Evolutionary conservation across 2,329 filamentous ascomycete genomes (phyloP).

Genomic region (Coleophoma crateriformis): DNA sequence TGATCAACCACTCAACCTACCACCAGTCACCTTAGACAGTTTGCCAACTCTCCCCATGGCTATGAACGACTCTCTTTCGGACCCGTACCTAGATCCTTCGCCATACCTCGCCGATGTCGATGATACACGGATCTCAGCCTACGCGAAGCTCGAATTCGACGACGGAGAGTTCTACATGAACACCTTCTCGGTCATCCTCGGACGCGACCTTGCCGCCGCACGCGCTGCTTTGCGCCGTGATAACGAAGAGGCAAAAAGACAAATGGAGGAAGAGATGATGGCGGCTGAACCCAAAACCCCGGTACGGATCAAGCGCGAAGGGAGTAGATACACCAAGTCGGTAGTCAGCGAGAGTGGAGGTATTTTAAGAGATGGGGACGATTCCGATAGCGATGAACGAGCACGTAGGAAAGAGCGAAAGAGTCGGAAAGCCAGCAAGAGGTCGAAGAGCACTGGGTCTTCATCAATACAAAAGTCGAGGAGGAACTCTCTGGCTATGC

Average conservation of each 20-base stretch:
- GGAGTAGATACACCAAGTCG: constrained; percentile 42
- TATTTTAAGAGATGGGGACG: constrained; percentile 59
- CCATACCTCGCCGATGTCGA: constrained; percentile 8
- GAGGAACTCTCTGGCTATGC: constrained; percentile 22
- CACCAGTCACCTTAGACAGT: neutral
- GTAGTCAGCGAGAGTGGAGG: constrained; percentile 67
- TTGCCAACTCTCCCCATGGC: constrained; percentile 6
- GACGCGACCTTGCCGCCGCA: constrained; percentile 62
- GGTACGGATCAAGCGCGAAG: constrained; percentile 39
- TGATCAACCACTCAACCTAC: neutral
- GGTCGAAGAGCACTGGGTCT: constrained; percentile 40
- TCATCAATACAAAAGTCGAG: constrained; percentile 27
- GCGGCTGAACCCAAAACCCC: constrained; percentile 37
- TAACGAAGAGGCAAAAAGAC: constrained; percentile 37
- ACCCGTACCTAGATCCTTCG: constrained; percentile 12
- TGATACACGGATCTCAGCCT: constrained; percentile 33
- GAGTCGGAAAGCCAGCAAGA: constrained; percentile 32
- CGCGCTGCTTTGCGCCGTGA: constrained; percentile 41
- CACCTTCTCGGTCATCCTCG: constrained; percentile 66
- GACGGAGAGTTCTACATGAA: constrained; percentile 78
- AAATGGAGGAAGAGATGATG: constrained; percentile 43
- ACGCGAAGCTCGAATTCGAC: constrained; percentile 59
- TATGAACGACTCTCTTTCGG: constrained; percentile 5
- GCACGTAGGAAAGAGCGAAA: constrained; percentile 31
- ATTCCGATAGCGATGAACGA: constrained; percentile 50